These are phyloP conservation scores for Leccinum imitatum DNA, from an alignment of 768 basidiomycete species.

Conservation along the genomic window DNA sequence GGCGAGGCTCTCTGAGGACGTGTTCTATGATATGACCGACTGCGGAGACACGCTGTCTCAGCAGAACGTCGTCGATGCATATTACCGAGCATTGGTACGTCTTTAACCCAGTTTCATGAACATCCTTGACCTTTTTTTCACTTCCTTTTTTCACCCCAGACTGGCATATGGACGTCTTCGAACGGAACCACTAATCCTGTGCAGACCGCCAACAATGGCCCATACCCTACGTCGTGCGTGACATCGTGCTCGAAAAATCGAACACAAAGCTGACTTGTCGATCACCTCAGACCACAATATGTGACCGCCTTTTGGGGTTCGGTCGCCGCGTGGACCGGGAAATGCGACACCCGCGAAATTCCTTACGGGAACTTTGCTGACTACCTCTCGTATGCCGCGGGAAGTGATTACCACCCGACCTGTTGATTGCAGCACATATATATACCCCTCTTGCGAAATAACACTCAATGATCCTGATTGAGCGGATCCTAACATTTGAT, in stretches of 20 bases:
- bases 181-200: conserved; percentile 3
- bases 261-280: not conserved
- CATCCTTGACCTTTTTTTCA: not conserved
- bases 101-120: not conserved
- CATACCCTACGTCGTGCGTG: conserved; percentile 24
- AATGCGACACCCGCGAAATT: conserved; percentile 20
- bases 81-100: conserved; percentile 21
- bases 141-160: conserved; percentile 2
- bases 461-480: not conserved
- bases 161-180: conserved; percentile 11
- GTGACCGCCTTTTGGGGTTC: conserved; percentile 22
- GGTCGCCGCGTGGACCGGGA: conserved; percentile 27
- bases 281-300: conserved; percentile 14
- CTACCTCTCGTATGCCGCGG: conserved; percentile 24
- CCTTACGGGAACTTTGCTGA: conserved; percentile 24
- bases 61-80: conserved; percentile 22
- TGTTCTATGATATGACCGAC: conserved; percentile 22
- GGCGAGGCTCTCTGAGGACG: conserved; percentile 15
- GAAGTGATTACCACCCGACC: conserved; percentile 14
- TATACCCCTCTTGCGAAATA: not conserved
- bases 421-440: conserved; percentile 8
- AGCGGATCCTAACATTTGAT: not conserved
- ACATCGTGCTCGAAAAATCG: not conserved
- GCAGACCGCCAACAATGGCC: conserved; percentile 17
- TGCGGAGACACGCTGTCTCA: conserved; percentile 21